These are phyloP conservation scores for Arthrobotrys musiformis DNA, from an alignment of 2,329 filamentous ascomycete genomes.

Conservation along the genomic window DNA sequence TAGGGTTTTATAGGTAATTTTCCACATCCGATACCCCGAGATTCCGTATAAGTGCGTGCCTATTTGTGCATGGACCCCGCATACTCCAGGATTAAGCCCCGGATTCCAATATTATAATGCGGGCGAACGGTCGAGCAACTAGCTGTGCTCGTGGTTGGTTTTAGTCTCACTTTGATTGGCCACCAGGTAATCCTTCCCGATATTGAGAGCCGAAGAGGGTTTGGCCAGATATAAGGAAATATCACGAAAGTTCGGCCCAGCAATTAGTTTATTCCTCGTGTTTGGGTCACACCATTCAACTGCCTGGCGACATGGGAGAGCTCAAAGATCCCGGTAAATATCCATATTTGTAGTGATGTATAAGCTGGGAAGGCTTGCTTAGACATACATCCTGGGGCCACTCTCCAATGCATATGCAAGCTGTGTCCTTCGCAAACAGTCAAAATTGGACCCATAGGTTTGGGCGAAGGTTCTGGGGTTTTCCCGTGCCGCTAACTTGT, in stretches of 20 bases:
- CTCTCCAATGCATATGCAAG: too few species aligned
- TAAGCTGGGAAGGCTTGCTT: not conserved
- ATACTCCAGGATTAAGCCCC: constrained; percentile 16
- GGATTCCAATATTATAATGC: not conserved
- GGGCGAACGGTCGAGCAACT: too few species aligned
- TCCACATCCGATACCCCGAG: constrained; percentile 18
- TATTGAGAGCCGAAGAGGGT: constrained; percentile 16
- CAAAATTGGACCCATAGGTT: not conserved
- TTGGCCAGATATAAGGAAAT: not conserved
- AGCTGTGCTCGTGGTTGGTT: not conserved
- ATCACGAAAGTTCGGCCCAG: not conserved
- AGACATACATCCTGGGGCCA: not conserved
- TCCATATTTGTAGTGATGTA: not conserved
- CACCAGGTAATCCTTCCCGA: constrained; percentile 2
- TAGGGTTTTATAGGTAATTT: constrained; percentile 11
- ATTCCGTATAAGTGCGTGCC: not conserved
- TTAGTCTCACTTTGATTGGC: constrained; percentile 12
- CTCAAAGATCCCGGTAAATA: constrained; percentile 24
- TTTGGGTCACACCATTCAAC: constrained; percentile 16
- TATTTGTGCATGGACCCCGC: too few species aligned
- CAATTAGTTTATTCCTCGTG: not conserved
- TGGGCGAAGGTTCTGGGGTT: constrained; percentile 22
- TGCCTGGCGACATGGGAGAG: too few species aligned
- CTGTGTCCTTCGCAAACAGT: not conserved
- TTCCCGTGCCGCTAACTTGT: constrained; percentile 22